A percentile compares a stretch with the other conserved stretches of the same genome.
These are phyloP conservation scores for Cinnamomum micranthum DNA, from an alignment of 164 flowering plant species.

Conservation along the genomic window DNA sequence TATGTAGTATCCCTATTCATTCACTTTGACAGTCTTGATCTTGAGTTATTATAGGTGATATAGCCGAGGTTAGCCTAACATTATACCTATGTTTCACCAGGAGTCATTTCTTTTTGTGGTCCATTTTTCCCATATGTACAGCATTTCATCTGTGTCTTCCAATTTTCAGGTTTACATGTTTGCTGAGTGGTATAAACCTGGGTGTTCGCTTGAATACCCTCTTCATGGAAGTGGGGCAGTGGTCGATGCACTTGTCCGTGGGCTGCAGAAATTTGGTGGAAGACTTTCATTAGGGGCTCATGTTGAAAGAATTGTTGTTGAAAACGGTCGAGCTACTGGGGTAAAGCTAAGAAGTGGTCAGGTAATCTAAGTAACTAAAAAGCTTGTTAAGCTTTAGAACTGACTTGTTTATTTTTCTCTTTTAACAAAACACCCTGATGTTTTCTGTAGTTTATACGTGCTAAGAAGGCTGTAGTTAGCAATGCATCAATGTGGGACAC, in stretches of 20 bases:
- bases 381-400: not conserved
- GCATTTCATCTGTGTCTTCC: not conserved
- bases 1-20: no score
- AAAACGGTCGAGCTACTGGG: constrained; percentile 79
- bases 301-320: constrained; percentile 68
- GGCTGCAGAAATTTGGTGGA: constrained; percentile 82
- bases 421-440: constrained; percentile 7
- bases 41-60: no score
- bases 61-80: not conserved
- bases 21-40: no score
- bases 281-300: constrained; percentile 67
- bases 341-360: constrained; percentile 76
- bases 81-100: not conserved
- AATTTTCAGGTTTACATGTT: constrained; percentile 91
- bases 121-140: not conserved
- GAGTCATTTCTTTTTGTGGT: not conserved
- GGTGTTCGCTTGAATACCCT: constrained; percentile 83
- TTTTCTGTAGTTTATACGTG: constrained; percentile 71
- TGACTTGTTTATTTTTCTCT: not conserved
- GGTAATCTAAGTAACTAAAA: constrained; percentile 18
- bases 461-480: constrained; percentile 94
- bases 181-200: constrained; percentile 98
- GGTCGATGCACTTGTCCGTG: constrained; percentile 84
- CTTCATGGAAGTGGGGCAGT: constrained; percentile 82
- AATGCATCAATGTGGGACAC: constrained; percentile 99